phyloP scores from a whole-genome alignment of 305 asterid species.

The Solanum aculeatissimum region DNA sequence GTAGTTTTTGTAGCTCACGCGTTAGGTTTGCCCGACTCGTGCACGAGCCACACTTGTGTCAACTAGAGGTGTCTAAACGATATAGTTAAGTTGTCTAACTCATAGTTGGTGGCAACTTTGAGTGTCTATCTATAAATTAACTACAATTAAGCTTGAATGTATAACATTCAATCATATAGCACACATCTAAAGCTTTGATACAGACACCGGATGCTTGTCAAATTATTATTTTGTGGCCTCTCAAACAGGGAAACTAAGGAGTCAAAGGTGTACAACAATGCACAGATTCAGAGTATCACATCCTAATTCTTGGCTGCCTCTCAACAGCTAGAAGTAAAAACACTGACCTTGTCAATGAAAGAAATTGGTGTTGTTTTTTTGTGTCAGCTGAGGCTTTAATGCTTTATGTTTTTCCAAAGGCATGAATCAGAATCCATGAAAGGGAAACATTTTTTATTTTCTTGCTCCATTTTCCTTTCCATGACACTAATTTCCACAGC shows the following conservation, averaged over 20 bases:
- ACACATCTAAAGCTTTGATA: background rate
- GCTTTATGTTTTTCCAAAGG: background rate
- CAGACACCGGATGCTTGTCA: background rate
- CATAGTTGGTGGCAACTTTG: background rate
- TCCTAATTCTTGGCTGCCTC: background rate
- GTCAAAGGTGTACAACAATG: background rate
- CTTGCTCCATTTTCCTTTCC: background rate
- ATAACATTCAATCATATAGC: background rate
- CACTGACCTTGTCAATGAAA: background rate
- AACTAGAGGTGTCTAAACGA: background rate
- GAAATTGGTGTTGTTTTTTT: background rate
- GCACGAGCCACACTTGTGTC: background rate
- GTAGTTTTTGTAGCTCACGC: background rate
- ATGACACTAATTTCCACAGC: background rate
- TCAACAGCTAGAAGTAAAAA: background rate
- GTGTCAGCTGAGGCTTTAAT: background rate
- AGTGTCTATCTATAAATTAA: background rate
- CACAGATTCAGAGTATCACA: background rate
- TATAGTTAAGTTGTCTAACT: background rate
- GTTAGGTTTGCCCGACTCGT: background rate
- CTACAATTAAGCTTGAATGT: background rate
- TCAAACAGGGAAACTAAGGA: background rate
- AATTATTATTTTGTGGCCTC: background rate
- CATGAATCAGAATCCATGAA: background rate
- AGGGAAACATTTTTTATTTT: background rate